Percentiles rank a stretch among this genome's conserved stretches.
phyloP scores from a whole-genome alignment of 2,329 filamentous ascomycete species.

The Lecanicillium sp. region DNA sequence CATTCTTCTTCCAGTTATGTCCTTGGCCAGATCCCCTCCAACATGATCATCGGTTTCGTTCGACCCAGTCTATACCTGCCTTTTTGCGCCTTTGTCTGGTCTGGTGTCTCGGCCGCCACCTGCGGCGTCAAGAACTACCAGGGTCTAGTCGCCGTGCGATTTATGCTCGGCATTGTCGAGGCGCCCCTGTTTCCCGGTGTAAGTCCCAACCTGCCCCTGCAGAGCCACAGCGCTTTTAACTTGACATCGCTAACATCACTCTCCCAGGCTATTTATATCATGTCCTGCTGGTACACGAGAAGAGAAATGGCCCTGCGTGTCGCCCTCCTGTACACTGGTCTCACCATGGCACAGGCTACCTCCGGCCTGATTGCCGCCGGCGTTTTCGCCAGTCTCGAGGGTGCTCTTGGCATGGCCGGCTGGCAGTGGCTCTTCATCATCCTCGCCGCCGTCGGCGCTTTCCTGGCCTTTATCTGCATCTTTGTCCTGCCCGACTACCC shows the following conservation, averaged over 20 bases:
- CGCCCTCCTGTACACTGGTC: conserved; percentile 17
- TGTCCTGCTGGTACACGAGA: conserved; percentile 18
- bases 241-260: neutral
- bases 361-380: conserved; percentile 18
- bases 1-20: no score
- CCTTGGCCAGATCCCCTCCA: conserved; percentile 4
- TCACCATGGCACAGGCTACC: conserved; percentile 14
- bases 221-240: neutral
- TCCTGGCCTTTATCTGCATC: conserved; percentile 12
- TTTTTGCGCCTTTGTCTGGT: conserved; percentile 12
- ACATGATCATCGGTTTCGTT: conserved; percentile 13
- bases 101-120: conserved; percentile 12
- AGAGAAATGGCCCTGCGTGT: conserved; percentile 17
- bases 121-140: conserved; percentile 12
- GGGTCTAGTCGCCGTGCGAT: conserved; percentile 11
- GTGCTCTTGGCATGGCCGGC: conserved; percentile 21
- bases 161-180: conserved; percentile 13
- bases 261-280: conserved; percentile 13
- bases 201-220: no score
- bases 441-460: conserved; percentile 17
- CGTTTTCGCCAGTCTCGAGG: conserved; percentile 13
- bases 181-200: conserved; percentile 13
- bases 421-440: conserved; percentile 36
- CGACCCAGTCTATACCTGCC: conserved; percentile 13
- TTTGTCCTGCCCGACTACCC: conserved; percentile 17